Percentiles rank a stretch among this genome's conserved stretches.
Evolutionary conservation across 2,329 filamentous ascomycete genomes (phyloP).

Genomic region (Penicillium digitatum): DNA sequence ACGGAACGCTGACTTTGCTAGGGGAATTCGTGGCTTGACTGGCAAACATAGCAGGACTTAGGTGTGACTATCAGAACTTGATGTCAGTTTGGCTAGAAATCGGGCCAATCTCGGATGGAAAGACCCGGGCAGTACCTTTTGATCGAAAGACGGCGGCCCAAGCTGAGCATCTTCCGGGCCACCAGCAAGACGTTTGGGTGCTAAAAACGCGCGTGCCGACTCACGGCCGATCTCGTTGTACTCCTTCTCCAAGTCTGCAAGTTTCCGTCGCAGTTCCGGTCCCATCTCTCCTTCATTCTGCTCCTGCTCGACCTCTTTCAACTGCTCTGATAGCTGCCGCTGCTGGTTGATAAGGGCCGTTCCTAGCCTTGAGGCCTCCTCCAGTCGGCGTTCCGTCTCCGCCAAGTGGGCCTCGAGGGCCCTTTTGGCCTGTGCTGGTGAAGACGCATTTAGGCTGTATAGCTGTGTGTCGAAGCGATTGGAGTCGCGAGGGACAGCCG

Average conservation of each 20-base stretch:
- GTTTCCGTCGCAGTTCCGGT: slow-evolving; percentile 74
- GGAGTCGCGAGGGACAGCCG: slow-evolving; percentile 41
- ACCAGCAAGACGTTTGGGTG: slow-evolving; percentile 71
- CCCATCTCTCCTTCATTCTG: slow-evolving; percentile 73
- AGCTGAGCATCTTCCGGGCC: slow-evolving; percentile 57
- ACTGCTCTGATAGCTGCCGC: slow-evolving; percentile 71
- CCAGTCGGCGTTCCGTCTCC: slow-evolving; percentile 86
- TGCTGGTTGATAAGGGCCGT: slow-evolving; percentile 84
- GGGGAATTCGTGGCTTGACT: slow-evolving; percentile 80
- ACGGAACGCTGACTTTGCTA: slow-evolving; percentile 81
- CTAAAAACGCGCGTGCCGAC: slow-evolving; percentile 80
- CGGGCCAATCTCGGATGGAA: neutral
- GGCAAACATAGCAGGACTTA: slow-evolving; percentile 74
- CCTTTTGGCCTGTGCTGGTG: slow-evolving; percentile 80
- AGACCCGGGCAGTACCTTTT: slow-evolving; percentile 39
- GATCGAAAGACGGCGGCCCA: slow-evolving; percentile 46
- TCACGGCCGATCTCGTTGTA: slow-evolving; percentile 92
- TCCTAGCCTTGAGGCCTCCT: slow-evolving; percentile 85
- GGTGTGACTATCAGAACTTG: slow-evolving; percentile 53
- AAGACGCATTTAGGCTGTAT: slow-evolving; percentile 75
- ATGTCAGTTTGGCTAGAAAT: slow-evolving; percentile 9
- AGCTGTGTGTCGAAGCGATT: slow-evolving; percentile 78
- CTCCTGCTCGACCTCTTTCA: slow-evolving; percentile 78
- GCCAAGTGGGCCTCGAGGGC: slow-evolving; percentile 86
- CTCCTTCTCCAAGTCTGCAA: slow-evolving; percentile 85